phyloP scores from a whole-genome alignment of 1,284 basidiomycete genomes.

The Sporisorium exsertum region DNA sequence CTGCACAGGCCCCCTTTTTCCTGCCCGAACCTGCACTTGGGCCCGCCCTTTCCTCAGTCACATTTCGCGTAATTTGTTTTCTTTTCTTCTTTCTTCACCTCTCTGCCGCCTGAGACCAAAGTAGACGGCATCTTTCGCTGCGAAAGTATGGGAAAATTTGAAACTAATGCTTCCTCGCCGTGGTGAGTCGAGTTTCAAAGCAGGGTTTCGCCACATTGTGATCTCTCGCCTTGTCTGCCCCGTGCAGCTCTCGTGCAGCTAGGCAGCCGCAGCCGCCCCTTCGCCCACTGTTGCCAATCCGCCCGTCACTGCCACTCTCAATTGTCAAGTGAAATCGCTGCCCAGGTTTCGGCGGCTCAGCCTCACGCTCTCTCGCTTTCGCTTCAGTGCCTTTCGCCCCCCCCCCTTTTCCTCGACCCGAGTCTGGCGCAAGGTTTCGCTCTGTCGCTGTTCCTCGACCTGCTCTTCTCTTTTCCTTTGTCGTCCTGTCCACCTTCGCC shows the following conservation, averaged over 20 bases:
- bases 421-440: not conserved
- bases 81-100: not conserved
- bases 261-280: not conserved
- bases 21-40: not conserved
- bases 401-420: not conserved
- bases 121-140: not conserved
- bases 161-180: not conserved
- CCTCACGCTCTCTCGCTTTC: no score
- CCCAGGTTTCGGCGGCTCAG: no score
- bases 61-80: not conserved
- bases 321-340: no score
- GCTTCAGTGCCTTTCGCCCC: not conserved
- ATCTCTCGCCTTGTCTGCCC: not conserved
- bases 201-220: not conserved
- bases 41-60: not conserved
- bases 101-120: not conserved
- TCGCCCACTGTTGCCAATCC: no score
- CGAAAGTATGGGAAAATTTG: not conserved
- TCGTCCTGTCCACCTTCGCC: not conserved
- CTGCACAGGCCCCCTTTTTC: conserved; percentile 7
- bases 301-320: no score
- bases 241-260: no score
- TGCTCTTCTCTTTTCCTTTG: not conserved
- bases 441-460: not conserved
- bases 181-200: no score